Conservation (phyloP, 1,139 yeast genomes). For the Scheffersomyces cryptocercus region DNA sequence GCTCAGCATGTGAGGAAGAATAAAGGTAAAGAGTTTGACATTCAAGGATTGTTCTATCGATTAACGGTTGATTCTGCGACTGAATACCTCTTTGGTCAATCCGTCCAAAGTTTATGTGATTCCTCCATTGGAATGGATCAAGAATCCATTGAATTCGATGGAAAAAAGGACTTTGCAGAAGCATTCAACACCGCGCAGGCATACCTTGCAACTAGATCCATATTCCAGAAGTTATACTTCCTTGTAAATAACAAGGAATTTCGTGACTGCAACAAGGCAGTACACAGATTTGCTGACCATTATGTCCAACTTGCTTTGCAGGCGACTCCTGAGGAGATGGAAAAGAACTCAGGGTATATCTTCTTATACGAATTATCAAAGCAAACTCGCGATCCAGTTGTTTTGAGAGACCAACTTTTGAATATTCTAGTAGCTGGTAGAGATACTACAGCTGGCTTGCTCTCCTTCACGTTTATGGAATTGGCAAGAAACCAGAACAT, state of each 20-base stretch:
- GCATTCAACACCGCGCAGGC: constrained; percentile 36
- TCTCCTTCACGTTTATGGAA: constrained; percentile 42
- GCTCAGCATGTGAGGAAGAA: constrained; percentile 30
- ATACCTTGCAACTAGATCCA: constrained; percentile 28
- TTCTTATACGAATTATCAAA: constrained; percentile 48
- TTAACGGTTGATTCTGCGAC: constrained; percentile 44
- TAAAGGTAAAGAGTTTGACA: constrained; percentile 26
- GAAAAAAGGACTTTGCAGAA: constrained; percentile 25
- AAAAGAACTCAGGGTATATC: constrained; percentile 39
- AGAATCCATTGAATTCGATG: constrained; percentile 23
- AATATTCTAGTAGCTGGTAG: constrained; percentile 49
- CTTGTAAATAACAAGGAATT: constrained; percentile 31
- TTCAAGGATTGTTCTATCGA: constrained; percentile 40
- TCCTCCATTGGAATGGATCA: constrained; percentile 22
- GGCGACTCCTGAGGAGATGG: constrained; percentile 33
- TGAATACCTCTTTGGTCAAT: constrained; percentile 42
- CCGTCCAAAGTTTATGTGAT: constrained; percentile 32
- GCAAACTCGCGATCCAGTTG: constrained; percentile 43
- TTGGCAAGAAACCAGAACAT: constrained; percentile 41
- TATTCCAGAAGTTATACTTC: constrained; percentile 30
- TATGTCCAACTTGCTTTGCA: constrained; percentile 31
- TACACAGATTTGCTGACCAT: constrained; percentile 30
- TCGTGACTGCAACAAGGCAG: constrained; percentile 19
- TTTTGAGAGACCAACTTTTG: constrained; percentile 46
- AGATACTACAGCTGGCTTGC: constrained; percentile 49